phyloP scores from a whole-genome alignment of 129 eudicot species.

The Pittosporum tobira region DNA sequence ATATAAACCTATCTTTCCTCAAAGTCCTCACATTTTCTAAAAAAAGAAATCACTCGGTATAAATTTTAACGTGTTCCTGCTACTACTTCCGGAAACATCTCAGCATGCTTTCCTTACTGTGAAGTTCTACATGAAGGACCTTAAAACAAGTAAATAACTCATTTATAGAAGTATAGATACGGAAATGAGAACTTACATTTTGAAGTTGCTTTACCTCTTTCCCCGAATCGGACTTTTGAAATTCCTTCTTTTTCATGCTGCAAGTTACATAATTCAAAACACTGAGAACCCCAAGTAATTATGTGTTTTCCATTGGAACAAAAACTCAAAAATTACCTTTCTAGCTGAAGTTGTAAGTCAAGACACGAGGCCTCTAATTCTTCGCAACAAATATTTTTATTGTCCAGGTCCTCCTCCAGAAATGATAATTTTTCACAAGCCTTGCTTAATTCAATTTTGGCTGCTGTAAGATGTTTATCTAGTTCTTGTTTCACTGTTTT shows the following conservation, averaged over 20 bases:
- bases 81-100: too few relatives aligned
- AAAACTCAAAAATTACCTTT: slow-evolving; percentile 37
- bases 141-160: not conserved
- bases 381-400: slow-evolving; percentile 22
- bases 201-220: slow-evolving; percentile 42
- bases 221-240: slow-evolving; percentile 13
- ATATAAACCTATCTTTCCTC: too few relatives aligned
- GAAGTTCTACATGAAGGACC: too few relatives aligned
- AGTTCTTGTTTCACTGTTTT: slow-evolving; percentile 44
- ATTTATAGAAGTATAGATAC: not conserved
- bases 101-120: too few relatives aligned
- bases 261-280: slow-evolving; percentile 19
- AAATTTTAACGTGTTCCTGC: too few relatives aligned
- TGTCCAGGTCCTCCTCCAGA: slow-evolving; percentile 33
- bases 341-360: slow-evolving; percentile 34
- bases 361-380: slow-evolving; percentile 36
- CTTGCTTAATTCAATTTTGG: slow-evolving; percentile 32
- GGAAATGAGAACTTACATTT: slow-evolving; percentile 43
- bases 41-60: too few relatives aligned
- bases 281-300: not conserved
- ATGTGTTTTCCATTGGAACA: not conserved
- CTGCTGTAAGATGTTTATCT: slow-evolving; percentile 41
- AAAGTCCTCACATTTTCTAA: too few relatives aligned
- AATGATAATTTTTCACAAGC: slow-evolving; percentile 24
- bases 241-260: slow-evolving; percentile 40